Evolutionary conservation across 805 yeast genomes (phyloP).

Genomic region (Saturnispora kantuleensis): DNA sequence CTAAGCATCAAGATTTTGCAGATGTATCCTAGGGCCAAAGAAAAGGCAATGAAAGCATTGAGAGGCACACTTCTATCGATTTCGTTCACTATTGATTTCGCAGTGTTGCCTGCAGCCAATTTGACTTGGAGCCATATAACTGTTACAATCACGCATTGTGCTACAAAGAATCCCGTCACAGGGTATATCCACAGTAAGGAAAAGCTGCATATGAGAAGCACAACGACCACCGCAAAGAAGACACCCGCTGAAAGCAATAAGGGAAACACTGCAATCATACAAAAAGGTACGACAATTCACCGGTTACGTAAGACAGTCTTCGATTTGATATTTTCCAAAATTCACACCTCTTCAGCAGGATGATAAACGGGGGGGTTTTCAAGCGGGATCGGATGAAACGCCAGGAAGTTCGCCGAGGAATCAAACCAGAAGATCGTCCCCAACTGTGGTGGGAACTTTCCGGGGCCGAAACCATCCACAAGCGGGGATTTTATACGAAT

Average conservation of each 20-base stretch:
- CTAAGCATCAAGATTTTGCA: not conserved
- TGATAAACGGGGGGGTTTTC: not conserved
- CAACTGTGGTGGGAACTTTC: not conserved
- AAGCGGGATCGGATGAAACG: not conserved
- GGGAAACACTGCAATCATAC: slow-evolving; percentile 1
- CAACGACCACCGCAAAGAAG: not conserved
- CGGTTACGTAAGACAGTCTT: not conserved
- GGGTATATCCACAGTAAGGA: not conserved
- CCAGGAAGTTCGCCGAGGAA: not conserved
- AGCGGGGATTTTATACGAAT: not conserved
- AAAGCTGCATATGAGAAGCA: not conserved
- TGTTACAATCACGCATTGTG: not conserved
- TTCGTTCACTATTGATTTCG: not conserved
- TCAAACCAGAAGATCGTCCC: not conserved
- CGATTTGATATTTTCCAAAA: not conserved
- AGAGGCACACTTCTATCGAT: slow-evolving; percentile 1
- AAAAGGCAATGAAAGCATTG: slow-evolving; percentile 1
- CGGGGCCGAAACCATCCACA: slow-evolving; percentile 1
- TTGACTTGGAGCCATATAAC: slow-evolving; percentile 1
- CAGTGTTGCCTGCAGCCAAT: not conserved
- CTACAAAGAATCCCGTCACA: not conserved
- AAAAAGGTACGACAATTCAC: too few species aligned
- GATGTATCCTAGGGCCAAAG: not conserved
- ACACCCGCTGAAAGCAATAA: slow-evolving; percentile 1
- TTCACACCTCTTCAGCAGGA: not conserved